Evolutionary conservation across 2,329 filamentous ascomycete species (phyloP).

Genomic region (Alternaria sp.): DNA sequence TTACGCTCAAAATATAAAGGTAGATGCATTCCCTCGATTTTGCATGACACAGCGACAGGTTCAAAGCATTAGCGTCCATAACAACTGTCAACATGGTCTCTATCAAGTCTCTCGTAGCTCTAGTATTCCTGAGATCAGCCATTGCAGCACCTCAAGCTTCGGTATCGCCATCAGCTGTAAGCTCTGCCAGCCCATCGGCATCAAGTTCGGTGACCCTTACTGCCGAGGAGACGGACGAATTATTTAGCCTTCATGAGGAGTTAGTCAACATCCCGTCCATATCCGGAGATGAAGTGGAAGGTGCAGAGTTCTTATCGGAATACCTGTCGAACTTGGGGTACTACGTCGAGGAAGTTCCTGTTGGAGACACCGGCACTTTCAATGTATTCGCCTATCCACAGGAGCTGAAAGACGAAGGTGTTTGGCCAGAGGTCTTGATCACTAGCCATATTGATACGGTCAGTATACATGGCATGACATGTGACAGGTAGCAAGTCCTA

Average conservation of each 20-base stretch:
- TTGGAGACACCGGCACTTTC: slow-evolving; percentile 62
- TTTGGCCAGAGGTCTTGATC: slow-evolving; percentile 66
- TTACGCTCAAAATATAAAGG: slow-evolving; percentile 3
- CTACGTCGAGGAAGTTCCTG: slow-evolving; percentile 55
- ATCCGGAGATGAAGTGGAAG: slow-evolving; percentile 68
- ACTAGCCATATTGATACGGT: slow-evolving; percentile 81
- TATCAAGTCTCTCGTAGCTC: background rate
- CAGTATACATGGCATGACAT: background rate
- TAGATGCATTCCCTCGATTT: too few species aligned
- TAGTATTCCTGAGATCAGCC: background rate
- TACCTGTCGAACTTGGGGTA: slow-evolving; percentile 66
- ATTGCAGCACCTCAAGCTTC: slow-evolving; percentile 18
- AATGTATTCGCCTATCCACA: slow-evolving; percentile 74
- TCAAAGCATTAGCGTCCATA: background rate
- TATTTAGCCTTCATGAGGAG: slow-evolving; percentile 33
- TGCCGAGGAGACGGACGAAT: slow-evolving; percentile 29
- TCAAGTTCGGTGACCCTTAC: slow-evolving; percentile 14
- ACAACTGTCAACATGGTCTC: background rate
- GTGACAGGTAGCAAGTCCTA: background rate
- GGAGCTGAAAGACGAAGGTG: slow-evolving; percentile 46
- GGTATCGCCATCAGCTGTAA: slow-evolving; percentile 6
- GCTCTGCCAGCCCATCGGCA: slow-evolving; percentile 6
- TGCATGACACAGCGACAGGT: background rate
- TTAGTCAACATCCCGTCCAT: slow-evolving; percentile 40
- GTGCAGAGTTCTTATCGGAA: slow-evolving; percentile 71